These are phyloP conservation scores for Paracamarosporium sp. DNA, from an alignment of 2,329 filamentous ascomycete species.

Conservation along the genomic window DNA sequence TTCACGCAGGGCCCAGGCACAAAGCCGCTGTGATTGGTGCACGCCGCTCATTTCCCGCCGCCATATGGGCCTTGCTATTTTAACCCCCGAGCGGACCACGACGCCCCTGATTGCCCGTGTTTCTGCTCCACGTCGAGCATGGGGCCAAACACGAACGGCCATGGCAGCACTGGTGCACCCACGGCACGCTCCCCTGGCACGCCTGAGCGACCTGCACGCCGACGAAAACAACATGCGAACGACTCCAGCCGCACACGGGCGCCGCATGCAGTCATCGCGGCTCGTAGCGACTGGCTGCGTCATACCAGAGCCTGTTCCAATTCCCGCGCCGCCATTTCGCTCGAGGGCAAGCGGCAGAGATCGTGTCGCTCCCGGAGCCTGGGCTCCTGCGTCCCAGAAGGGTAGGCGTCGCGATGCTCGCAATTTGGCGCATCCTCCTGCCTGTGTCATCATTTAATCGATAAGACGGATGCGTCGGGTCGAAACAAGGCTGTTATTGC, in stretches of 20 bases:
- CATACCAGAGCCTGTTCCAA: conserved; percentile 25
- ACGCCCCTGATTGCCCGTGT: neutral
- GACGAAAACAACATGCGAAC: neutral
- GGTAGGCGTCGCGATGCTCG: conserved; percentile 4
- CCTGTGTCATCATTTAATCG: conserved; percentile 6
- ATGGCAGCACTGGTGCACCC: conserved; percentile 11
- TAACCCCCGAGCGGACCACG: neutral
- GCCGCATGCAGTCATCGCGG: conserved; percentile 25
- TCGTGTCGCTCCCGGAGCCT: neutral
- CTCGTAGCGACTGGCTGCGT: conserved; percentile 28
- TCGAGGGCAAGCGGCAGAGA: conserved; percentile 1
- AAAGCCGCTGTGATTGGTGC: neutral
- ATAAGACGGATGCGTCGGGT: neutral
- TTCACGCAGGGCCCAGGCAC: conserved; percentile 1
- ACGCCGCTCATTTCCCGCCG: neutral
- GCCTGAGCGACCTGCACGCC: too few relatives aligned
- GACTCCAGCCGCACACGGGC: neutral
- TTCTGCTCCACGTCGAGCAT: neutral
- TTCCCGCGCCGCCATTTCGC: neutral
- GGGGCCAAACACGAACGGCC: neutral
- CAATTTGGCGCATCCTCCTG: neutral
- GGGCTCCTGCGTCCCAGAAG: neutral
- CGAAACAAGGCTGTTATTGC: neutral
- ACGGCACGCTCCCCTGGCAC: too few relatives aligned
- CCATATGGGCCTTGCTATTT: conserved; percentile 5